These are phyloP conservation scores for Naganishia randhawae DNA, from an alignment of 768 basidiomycete genomes.

Conservation along the genomic window DNA sequence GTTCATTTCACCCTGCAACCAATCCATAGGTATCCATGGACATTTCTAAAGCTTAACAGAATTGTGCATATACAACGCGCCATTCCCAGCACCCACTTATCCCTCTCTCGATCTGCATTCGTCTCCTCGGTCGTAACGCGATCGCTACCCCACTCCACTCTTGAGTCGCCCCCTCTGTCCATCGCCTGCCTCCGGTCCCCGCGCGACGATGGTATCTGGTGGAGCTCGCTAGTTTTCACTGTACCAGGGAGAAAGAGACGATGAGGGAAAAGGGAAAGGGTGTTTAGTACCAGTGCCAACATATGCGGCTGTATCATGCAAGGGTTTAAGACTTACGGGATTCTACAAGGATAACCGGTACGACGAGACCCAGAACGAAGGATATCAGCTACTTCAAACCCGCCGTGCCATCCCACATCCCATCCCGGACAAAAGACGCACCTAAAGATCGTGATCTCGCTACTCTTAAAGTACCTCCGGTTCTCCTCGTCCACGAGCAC, in stretches of 20 bases:
- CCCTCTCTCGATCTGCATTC: neutral
- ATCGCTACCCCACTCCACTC: too few relatives aligned
- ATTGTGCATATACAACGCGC: slow-evolving; percentile 6
- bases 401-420: too few relatives aligned
- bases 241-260: neutral
- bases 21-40: too few relatives aligned
- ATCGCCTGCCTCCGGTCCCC: neutral
- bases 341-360: neutral
- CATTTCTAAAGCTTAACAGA: too few relatives aligned
- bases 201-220: neutral
- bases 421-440: slow-evolving; percentile 18
- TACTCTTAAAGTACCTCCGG: slow-evolving; percentile 32
- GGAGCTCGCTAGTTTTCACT: neutral
- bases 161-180: neutral
- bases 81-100: neutral
- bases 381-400: neutral
- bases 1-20: too few relatives aligned
- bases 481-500: slow-evolving; percentile 98
- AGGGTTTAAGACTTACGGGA: neutral
- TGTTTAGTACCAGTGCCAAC: neutral
- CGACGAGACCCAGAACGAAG: neutral
- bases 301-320: neutral
- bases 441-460: slow-evolving; percentile 28
- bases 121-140: too few relatives aligned
- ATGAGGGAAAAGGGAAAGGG: neutral